Base-by-base conservation (phyloP, 106 monocot species). In the Phalaenopsis equestris region DNA sequence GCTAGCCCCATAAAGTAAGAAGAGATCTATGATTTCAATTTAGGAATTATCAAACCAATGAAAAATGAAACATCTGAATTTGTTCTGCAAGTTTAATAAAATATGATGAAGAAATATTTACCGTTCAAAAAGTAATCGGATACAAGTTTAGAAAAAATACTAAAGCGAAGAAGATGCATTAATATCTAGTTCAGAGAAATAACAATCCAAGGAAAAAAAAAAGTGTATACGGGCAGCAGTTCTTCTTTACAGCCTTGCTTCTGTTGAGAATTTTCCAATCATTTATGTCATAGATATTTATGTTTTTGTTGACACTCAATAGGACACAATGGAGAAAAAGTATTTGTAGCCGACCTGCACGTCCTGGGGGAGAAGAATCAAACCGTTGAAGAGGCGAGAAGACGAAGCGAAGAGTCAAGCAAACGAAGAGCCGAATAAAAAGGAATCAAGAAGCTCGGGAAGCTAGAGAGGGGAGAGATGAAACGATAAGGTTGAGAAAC, bases 1-100 rank as follows among this genome's bases (percentile, higher is more conserved):
- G 92, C 92, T 79, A 98, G 97, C 76, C 89, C 97, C 94, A 91
- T 89, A 82, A 98, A 94, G 52, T 98, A 98, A 65, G 97, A 85
- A 67, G 90, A 92, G 48, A 98, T 90, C 97, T 98, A 87, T 24
- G 81, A 56, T 48, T 45, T 15, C 37, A 73, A 70, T 43, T 15
- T 36, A 38, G 41, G 39, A 43, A 74, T 39, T 10, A 45, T 3
- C 2, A 42, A 74, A 42, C 45, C 21, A 74, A n/a, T 45, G 12
- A 74, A 70, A 68, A 42, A 21, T 8, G 1, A 74, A 45, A 39
- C 43, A 43, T 74, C 6, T 74, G 74, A 74, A 38, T 70, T 70
- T 4, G 42, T 45, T 19, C 74, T 42, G 19, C 37, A 42, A 45
- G 39, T 39, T 14, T 6, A 36, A 70, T 21, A 39, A 70, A 38